Conservation (phyloP, 192 early-diverging fungal species). For the Ambispora gerdemannii region DNA sequence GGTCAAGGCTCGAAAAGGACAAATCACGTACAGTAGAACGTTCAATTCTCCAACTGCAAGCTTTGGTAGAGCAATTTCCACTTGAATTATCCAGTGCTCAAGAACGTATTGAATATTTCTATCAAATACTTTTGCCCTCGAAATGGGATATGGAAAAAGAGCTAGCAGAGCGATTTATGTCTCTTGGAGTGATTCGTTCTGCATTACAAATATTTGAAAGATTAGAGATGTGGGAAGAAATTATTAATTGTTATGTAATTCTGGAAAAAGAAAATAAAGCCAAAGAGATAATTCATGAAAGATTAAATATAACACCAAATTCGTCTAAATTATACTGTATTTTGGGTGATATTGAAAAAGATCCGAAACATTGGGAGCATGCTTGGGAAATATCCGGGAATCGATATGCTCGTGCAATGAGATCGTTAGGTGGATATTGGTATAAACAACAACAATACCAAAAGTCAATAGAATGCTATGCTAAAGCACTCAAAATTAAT, state of each 20-base stretch:
- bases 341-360: conserved; percentile 79
- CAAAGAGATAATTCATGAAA: conserved; percentile 69
- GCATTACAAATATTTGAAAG: conserved; percentile 94
- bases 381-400: conserved; percentile 86
- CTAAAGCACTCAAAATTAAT: conserved; percentile 85
- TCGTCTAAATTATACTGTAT: conserved; percentile 86
- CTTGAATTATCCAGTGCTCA: conserved; percentile 62
- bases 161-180: conserved; percentile 78
- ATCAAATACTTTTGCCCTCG: conserved; percentile 74
- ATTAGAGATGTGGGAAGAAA: conserved; percentile 95
- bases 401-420: conserved; percentile 89
- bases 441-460: conserved; percentile 65
- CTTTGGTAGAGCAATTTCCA: conserved; percentile 87
- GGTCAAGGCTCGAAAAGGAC: conserved; percentile 84
- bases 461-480: conserved; percentile 69
- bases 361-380: conserved; percentile 75
- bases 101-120: conserved; percentile 82
- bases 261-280: conserved; percentile 85
- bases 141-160: conserved; percentile 98
- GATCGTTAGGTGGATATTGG: conserved; percentile 83
- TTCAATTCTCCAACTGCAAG: conserved; percentile 86
- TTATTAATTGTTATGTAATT: conserved; percentile 82
- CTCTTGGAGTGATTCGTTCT: conserved; percentile 83
- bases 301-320: conserved; percentile 58
- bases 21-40: conserved; percentile 89